Percentiles rank a stretch among this genome's conserved stretches.
Evolutionary conservation across 2,329 filamentous ascomycete genomes (phyloP).

Genomic region (Ramichloridium luteum): DNA sequence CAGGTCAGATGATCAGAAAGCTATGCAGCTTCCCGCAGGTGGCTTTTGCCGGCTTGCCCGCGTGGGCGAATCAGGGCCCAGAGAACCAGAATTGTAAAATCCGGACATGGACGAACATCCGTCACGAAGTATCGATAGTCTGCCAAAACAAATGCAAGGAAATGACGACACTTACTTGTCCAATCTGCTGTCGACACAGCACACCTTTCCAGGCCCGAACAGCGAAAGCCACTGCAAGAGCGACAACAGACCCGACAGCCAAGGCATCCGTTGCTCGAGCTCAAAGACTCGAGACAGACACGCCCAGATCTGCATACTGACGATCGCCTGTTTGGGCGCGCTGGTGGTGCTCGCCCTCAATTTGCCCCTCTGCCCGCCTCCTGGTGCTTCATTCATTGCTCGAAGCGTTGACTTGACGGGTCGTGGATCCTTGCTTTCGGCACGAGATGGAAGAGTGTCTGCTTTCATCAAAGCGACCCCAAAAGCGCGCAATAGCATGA

Average conservation of each 20-base stretch:
- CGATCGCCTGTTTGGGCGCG: slow-evolving; percentile 41
- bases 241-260: slow-evolving; percentile 65
- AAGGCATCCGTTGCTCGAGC: slow-evolving; percentile 74
- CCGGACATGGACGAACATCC: too few relatives aligned
- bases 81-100: too few relatives aligned
- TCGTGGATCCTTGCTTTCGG: too few relatives aligned
- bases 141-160: too few relatives aligned
- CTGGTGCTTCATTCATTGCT: too few relatives aligned
- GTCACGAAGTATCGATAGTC: too few relatives aligned
- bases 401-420: too few relatives aligned
- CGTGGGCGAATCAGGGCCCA: slow-evolving; percentile 7
- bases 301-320: slow-evolving; percentile 66
- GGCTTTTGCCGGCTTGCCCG: slow-evolving; percentile 10
- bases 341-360: slow-evolving; percentile 3
- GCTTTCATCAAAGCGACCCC: slow-evolving; percentile 44
- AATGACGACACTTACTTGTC: slow-evolving; percentile 65
- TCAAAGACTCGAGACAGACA: slow-evolving; percentile 61
- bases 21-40: slow-evolving; percentile 10
- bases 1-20: slow-evolving; percentile 13
- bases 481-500: slow-evolving; percentile 49
- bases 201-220: slow-evolving; percentile 62
- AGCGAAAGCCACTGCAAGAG: slow-evolving; percentile 64
- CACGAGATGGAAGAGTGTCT: slow-evolving; percentile 1
- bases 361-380: too few relatives aligned
- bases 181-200: slow-evolving; percentile 61